Conservation (phyloP, 2,329 filamentous ascomycete species). For the Fusarium falciforme region DNA sequence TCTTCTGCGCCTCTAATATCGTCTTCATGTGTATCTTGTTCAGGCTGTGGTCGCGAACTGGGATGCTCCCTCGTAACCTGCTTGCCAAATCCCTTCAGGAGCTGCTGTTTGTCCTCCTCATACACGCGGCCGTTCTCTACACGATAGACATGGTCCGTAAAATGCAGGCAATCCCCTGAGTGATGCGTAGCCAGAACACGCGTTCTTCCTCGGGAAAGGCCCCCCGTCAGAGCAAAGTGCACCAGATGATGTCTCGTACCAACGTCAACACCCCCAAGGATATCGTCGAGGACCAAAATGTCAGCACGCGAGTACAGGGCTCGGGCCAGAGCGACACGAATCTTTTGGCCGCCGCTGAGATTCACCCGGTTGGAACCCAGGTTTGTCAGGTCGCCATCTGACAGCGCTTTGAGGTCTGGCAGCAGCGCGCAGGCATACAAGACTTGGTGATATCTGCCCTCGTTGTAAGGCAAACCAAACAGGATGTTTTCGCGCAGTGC, state of each 20-base stretch:
- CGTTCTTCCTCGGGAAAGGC: neutral
- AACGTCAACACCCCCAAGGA: neutral
- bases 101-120: neutral
- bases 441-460: neutral
- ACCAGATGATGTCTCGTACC: neutral
- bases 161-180: neutral
- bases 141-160: neutral
- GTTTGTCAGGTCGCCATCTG: neutral
- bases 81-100: neutral
- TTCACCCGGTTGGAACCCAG: neutral
- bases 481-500: neutral
- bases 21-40: neutral
- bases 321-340: neutral
- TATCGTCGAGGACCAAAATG: neutral
- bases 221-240: neutral
- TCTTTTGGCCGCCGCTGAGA: neutral
- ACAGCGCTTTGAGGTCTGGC: neutral
- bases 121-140: neutral
- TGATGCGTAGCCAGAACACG: neutral
- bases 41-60: neutral
- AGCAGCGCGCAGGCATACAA: neutral
- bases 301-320: neutral
- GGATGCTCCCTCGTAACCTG: neutral
- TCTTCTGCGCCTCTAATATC: neutral
- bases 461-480: neutral